A percentile compares a stretch with the other conserved stretches of the same genome.
Evolutionary conservation across 176 grass and related monocot species (phyloP).

Genomic region (Olyra latifolia): DNA sequence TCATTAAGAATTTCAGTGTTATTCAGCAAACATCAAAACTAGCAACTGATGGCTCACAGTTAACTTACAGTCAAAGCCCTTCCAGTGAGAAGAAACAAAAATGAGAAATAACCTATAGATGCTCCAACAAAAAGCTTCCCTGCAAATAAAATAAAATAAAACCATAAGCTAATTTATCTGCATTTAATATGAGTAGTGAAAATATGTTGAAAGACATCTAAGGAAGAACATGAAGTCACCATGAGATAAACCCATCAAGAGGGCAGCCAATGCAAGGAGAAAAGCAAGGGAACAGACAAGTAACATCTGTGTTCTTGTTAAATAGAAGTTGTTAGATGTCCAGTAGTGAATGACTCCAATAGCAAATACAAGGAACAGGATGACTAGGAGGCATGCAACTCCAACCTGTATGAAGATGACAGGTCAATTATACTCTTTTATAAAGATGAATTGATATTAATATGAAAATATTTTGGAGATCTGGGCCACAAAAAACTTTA

Average conservation of each 20-base stretch:
- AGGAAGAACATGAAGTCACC: constrained; percentile 47
- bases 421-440: constrained; percentile 27
- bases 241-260: constrained; percentile 90
- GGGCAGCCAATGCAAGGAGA: constrained; percentile 91
- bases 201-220: neutral
- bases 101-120: constrained; percentile 98
- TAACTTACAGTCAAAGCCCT: constrained; percentile 95
- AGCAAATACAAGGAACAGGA: constrained; percentile 86
- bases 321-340: constrained; percentile 99
- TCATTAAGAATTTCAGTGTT: constrained; percentile 14
- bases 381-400: constrained; percentile 84
- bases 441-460: constrained; percentile 21
- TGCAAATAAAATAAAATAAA: constrained; percentile 23
- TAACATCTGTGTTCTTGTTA: constrained; percentile 94
- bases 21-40: constrained; percentile 10
- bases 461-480: constrained; percentile 12
- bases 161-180: constrained; percentile 5
- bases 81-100: constrained; percentile 98
- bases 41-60: neutral
- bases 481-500: constrained; percentile 28
- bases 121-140: constrained; percentile 93
- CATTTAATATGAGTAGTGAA: constrained; percentile 25
- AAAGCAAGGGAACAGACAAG: constrained; percentile 89
- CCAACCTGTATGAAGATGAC: constrained; percentile 68
- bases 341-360: constrained; percentile 95